Evolutionary conservation across 2,329 filamentous ascomycete species (phyloP), one percentile per base, ranked within the genome.

Genomic region (Cladorrhinum sp.): DNA sequence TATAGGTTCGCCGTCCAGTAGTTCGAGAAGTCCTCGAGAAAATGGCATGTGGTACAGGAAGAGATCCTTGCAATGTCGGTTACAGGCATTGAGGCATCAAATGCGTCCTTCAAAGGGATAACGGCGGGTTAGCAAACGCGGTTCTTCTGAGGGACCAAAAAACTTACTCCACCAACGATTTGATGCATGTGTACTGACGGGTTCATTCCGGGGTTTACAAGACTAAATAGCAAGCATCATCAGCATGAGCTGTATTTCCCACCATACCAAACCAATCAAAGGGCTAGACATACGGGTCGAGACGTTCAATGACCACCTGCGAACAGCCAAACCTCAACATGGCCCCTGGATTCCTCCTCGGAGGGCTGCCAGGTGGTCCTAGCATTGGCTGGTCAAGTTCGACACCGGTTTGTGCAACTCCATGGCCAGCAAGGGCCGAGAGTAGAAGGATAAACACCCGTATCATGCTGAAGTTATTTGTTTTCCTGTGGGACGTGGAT

Each of bases 21-120:
- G 55, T 65, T 65, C 55, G 63, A 65, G 1, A 73, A 73, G 65
- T 75, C 77, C 62, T 75, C 74, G 46, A 74, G 71, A 69, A 76
- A 77, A 61, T 49, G 59, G 58, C 63, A 65, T 7, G 61, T 59
- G 10, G 63, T 65, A 55, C 63, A 65, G 4, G 60, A 49, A 4
- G 62, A 58, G 8, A 62, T 60, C 7, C 58, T 61, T 36, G 63
- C 26, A 28, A 65, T 63, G 56, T 65, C 63, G 18, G 55, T 36
- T 5, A 42, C 6, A 4, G 63, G 63, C 76, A 77, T 60, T 70
- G 71, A 65, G 8, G 58, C 51, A 36, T 53, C 57, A 53, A 65
- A 65, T 7, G 63, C 63, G 26, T 65, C 55, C 33, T 36, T 4
- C 26, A 30, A 4, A 16, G 14, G 33, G 4, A 16, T 50, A 61